phyloP scores from a whole-genome alignment of 192 early-diverging fungal species.

The Lobosporangium transversale region DNA sequence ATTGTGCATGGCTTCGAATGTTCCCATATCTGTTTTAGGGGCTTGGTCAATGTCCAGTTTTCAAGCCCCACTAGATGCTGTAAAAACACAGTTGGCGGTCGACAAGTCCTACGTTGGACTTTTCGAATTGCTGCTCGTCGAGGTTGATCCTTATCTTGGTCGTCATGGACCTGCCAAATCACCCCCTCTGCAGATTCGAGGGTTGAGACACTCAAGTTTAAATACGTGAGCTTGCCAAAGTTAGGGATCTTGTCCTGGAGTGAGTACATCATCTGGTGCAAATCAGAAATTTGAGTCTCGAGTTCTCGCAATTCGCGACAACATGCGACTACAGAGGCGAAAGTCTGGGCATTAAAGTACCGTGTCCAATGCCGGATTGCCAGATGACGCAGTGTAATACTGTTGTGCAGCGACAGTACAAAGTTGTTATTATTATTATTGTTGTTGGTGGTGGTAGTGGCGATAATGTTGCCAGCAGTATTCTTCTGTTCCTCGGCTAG shows the following conservation, averaged over 20 bases:
- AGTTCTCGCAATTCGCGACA: constrained; percentile 7
- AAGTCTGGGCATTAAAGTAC: not conserved
- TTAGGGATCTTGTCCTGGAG: not conserved
- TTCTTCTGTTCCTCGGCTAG: too few relatives aligned
- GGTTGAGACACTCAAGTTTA: not conserved
- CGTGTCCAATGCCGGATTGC: constrained; percentile 5
- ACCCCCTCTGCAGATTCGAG: not conserved
- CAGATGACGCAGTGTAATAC: constrained; percentile 12
- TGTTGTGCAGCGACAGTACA: too few relatives aligned
- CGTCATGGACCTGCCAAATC: not conserved
- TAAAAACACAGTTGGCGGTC: not conserved
- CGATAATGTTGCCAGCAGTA: too few relatives aligned
- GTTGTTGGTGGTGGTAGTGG: too few relatives aligned
- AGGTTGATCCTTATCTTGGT: too few relatives aligned
- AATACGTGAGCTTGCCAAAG: not conserved
- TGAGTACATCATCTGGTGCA: not conserved
- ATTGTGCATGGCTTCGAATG: not conserved
- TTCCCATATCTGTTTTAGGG: constrained; percentile 22
- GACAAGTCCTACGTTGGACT: constrained; percentile 11
- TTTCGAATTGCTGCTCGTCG: constrained; percentile 1
- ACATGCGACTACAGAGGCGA: not conserved
- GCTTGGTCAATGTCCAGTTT: not conserved
- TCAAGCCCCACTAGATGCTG: constrained; percentile 11
- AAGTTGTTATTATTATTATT: too few relatives aligned
- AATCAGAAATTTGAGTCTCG: not conserved